Base-by-base conservation (phyloP, 1,284 basidiomycete species). In the Cutaneotrichosporon mucoides region DNA sequence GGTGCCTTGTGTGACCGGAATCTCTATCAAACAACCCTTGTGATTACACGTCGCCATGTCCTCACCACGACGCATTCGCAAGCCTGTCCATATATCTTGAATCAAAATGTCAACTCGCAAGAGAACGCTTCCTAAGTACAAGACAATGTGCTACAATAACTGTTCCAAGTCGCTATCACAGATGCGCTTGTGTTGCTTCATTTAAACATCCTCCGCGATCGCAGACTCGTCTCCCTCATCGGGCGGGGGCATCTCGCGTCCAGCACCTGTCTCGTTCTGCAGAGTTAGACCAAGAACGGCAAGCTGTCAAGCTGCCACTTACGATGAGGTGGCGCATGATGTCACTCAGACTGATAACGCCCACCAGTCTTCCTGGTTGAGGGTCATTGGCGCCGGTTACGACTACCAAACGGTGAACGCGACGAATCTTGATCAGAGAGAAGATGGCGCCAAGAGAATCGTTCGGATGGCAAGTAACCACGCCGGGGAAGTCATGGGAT, bases 381-480 rank as follows among this genome's bases (percentile, higher is more conserved):
- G 69, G 67, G 62, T 77, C 77, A 33, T 77, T 71, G 15, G 59
- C 41, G 84, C 88, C 76, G 77, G 83, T 72, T 7, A 95, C 91
- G 3, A 96, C 92, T 2, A 95, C 92, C 35, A 98, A 79, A 50
- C 96, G 86, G 76, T 99, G 96, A 6, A 97, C 92, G 33, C 96
- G 82, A 38, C 93, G 85, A 72, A 92, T 92, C 78, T 92, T 91
- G 73, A 99, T 90, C 24, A 97, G 85, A 61, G 91, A 88, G 63
- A 99, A 85, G 24, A 99, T 84, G 1, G 91, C 93, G 1, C 90
- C 90, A n/a, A 99, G 81, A 0, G 93, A 93, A 74, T 99, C 95
- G 6, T 88, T 85, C 1, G 92, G 91, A 1, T 90, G 92, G 74
- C 96, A 99, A 16, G 95, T 91, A 61, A 97, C 92, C 2, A 99